These are phyloP conservation scores for Penicillium macrosclerotiorum DNA, from an alignment of 495 filamentous ascomycete species.

Conservation along the genomic window DNA sequence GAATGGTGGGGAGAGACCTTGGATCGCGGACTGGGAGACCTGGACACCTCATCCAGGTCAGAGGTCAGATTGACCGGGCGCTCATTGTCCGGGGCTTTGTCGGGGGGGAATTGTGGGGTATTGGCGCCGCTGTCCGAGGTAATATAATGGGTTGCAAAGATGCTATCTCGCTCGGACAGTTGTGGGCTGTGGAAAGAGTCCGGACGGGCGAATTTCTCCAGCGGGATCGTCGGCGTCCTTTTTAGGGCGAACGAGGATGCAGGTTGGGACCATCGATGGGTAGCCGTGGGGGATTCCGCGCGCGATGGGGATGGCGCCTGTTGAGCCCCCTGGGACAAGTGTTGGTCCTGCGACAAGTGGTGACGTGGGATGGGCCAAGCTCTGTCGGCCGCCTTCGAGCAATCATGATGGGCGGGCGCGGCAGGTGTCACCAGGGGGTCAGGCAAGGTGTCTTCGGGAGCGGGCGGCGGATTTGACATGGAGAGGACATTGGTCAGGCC, in stretches of 20 bases:
- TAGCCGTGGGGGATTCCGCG: constrained; percentile 38
- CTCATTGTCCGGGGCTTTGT: constrained; percentile 31
- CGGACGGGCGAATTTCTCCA: constrained; percentile 27
- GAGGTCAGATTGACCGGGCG: constrained; percentile 28
- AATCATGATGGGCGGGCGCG: constrained; percentile 48
- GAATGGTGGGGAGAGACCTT: constrained; percentile 37
- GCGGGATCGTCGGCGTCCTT: constrained; percentile 31
- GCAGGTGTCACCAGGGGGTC: constrained; percentile 51
- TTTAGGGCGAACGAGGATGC: constrained; percentile 35
- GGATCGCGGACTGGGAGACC: constrained; percentile 33
- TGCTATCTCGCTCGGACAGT: constrained; percentile 61
- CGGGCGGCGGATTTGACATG: constrained; percentile 56
- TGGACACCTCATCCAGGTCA: constrained; percentile 32
- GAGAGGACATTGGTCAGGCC: constrained; percentile 52
- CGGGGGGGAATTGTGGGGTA: constrained; percentile 50
- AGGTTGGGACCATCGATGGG: constrained; percentile 37
- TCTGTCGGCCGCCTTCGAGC: constrained; percentile 33
- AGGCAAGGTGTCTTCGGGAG: constrained; percentile 47
- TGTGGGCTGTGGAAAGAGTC: constrained; percentile 43
- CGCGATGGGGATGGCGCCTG: constrained; percentile 38
- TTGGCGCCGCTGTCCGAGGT: constrained; percentile 46
- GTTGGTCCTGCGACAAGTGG: constrained; percentile 35
- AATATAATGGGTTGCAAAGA: constrained; percentile 61
- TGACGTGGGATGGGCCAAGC: constrained; percentile 43
- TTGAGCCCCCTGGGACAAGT: constrained; percentile 30